These are phyloP conservation scores for Papiliotrema nemorosa DNA, from an alignment of 1,284 basidiomycete species.

Conservation along the genomic window DNA sequence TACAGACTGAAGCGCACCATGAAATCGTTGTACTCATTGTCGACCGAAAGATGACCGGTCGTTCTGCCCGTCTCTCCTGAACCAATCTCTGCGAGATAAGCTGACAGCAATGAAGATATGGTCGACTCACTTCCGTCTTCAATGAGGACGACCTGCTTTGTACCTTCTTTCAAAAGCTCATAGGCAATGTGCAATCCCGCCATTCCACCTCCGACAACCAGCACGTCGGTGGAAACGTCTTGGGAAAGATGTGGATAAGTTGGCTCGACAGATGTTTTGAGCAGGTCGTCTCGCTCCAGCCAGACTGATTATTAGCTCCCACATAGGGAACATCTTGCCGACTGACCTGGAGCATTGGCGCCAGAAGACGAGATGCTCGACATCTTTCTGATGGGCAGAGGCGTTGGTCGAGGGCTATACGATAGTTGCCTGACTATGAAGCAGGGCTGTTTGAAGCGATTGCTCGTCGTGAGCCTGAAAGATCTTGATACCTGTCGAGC, in stretches of 20 bases:
- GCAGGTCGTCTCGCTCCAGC: constrained; percentile 18
- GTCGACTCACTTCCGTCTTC: constrained; percentile 25
- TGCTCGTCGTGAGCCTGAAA: no score
- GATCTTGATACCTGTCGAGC: no score
- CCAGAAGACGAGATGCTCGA: background rate
- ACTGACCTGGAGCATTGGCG: background rate
- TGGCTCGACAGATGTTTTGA: constrained; percentile 4
- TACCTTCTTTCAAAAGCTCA: constrained; percentile 15
- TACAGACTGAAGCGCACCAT: constrained; percentile 8
- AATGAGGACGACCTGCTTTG: constrained; percentile 17
- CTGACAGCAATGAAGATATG: background rate
- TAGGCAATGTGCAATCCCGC: constrained; percentile 23
- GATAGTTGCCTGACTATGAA: no score
- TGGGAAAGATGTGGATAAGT: constrained; percentile 12
- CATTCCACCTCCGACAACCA: constrained; percentile 22
- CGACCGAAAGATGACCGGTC: constrained; percentile 20
- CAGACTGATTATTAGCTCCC: constrained; percentile 10
- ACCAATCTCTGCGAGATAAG: constrained; percentile 14
- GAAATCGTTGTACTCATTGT: constrained; percentile 24
- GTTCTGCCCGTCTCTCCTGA: constrained; percentile 24
- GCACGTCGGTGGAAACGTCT: constrained; percentile 15
- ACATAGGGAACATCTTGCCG: background rate
- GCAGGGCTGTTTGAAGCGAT: no score
- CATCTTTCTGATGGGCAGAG: no score
- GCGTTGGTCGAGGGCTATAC: no score